Conservation (phyloP, 1,284 basidiomycete genomes). For the Cronartium quercuum region DNA sequence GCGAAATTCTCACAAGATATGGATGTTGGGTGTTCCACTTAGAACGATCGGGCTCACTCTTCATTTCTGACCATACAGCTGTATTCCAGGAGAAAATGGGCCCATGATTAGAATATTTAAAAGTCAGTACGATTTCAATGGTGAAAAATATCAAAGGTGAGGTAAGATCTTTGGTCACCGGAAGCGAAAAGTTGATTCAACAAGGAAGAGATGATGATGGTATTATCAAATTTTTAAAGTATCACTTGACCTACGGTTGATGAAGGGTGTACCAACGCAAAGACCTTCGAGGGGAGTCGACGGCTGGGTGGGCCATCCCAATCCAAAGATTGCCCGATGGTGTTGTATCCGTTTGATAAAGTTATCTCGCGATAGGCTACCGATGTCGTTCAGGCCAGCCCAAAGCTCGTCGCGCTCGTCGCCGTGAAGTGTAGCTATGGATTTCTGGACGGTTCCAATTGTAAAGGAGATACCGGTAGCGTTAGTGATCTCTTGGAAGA, state of each 20-base stretch:
- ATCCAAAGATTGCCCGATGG: neutral
- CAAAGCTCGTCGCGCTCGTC: neutral
- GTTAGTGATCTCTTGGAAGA: neutral
- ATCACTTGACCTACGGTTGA: constrained; percentile 6
- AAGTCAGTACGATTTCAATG: neutral
- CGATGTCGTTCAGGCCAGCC: neutral
- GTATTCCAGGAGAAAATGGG: neutral
- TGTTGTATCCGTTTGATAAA: neutral
- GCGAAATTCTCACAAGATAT: neutral
- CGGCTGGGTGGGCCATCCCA: neutral
- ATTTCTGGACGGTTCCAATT: neutral
- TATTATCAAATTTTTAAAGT: too few species aligned
- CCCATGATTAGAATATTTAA: neutral
- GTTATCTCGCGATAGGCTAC: neutral
- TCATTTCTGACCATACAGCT: neutral
- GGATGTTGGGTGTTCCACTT: constrained; percentile 4
- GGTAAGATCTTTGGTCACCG: too few species aligned
- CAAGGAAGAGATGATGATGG: too few species aligned
- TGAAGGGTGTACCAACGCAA: neutral
- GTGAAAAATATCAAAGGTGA: neutral
- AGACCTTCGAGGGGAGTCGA: constrained; percentile 1
- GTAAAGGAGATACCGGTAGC: neutral
- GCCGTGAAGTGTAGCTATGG: neutral
- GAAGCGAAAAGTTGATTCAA: too few species aligned
- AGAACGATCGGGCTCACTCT: neutral